Percentiles rank a stretch among this genome's conserved stretches.
These are phyloP conservation scores for Combretum micranthum DNA, from an alignment of 345 rosid genomes.

Conservation along the genomic window DNA sequence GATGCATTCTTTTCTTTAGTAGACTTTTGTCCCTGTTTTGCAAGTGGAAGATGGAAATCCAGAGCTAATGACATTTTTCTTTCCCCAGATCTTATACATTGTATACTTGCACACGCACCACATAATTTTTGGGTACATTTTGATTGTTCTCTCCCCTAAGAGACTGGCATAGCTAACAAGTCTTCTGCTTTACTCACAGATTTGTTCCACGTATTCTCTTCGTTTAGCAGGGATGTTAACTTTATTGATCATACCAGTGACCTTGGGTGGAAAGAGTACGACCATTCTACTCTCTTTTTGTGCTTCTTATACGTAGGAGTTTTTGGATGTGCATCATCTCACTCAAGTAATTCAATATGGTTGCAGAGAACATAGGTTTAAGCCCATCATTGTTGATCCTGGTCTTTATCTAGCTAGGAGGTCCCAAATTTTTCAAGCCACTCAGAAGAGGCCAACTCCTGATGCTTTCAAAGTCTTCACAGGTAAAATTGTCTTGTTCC, in stretches of 20 bases:
- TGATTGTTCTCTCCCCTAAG: too few species aligned
- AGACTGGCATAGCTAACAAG: too few species aligned
- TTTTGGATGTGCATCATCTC: not conserved
- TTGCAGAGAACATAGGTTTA: conserved; percentile 68
- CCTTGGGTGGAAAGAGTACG: conserved; percentile 99
- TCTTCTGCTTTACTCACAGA: conserved; percentile 43
- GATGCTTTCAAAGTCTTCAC: conserved; percentile 88
- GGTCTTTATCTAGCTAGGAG: conserved; percentile 80
- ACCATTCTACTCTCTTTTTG: conserved; percentile 7
- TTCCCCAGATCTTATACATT: too few species aligned
- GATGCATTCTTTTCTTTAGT: too few species aligned
- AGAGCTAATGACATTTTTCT: too few species aligned
- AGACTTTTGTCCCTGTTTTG: too few species aligned
- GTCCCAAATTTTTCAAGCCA: conserved; percentile 81
- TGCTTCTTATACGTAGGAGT: conserved; percentile 1
- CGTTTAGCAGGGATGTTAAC: conserved; percentile 71
- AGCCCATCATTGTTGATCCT: conserved; percentile 90
- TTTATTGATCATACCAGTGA: conserved; percentile 94
- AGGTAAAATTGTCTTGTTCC: conserved; percentile 28
- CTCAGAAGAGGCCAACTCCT: conserved; percentile 72
- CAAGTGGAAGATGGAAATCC: too few species aligned
- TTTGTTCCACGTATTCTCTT: conserved; percentile 72
- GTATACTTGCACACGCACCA: too few species aligned
- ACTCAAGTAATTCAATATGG: conserved; percentile 12
- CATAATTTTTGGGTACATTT: too few species aligned